A percentile compares a stretch with the other conserved stretches of the same genome.
phyloP scores from a whole-genome alignment of 805 yeast species.

The Yamadazyma paraphyllophila region DNA sequence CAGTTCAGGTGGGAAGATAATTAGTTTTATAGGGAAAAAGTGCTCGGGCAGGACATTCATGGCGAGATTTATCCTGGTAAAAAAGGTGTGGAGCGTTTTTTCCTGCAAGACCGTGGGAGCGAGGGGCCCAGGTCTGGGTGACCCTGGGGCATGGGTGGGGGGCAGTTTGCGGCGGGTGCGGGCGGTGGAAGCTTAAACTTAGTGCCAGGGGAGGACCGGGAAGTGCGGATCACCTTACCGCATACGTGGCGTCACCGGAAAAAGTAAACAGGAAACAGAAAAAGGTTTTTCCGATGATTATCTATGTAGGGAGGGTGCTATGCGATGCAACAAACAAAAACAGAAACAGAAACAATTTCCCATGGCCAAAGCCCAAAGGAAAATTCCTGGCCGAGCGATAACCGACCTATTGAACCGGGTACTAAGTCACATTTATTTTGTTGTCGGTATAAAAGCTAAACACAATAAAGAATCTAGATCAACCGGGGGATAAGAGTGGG shows the following conservation, averaged over 20 bases:
- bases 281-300: conserved; percentile 6
- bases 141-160: not conserved
- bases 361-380: no score
- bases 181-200: no score
- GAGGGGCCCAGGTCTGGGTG: not conserved
- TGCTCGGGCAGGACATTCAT: not conserved
- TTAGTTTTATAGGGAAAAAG: conserved; percentile 2
- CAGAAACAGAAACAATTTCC: no score
- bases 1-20: not conserved
- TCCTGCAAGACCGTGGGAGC: no score
- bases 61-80: not conserved
- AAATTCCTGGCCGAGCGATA: no score
- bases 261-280: not conserved
- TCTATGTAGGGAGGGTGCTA: not conserved
- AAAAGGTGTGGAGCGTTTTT: not conserved
- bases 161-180: not conserved
- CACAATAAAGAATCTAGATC: no score
- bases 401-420: no score
- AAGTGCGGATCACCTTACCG: no score
- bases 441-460: no score
- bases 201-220: no score
- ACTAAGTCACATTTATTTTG: no score
- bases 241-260: not conserved
- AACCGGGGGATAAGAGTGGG: not conserved
- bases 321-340: not conserved